phyloP scores from a whole-genome alignment of 2,329 filamentous ascomycete species.

The Clarireedia homoeocarpa region DNA sequence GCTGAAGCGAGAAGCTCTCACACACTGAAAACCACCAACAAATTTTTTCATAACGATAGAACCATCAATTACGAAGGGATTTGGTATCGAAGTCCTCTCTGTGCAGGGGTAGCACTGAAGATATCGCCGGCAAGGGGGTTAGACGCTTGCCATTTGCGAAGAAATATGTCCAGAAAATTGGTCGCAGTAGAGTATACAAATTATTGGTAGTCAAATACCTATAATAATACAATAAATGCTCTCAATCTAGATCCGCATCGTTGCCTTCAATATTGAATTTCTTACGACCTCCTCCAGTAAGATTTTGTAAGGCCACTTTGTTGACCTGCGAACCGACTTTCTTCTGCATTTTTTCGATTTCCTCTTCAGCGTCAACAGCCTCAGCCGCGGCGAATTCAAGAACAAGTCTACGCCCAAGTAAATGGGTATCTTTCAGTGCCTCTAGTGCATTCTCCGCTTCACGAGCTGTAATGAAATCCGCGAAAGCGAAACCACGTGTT shows the following conservation, averaged over 20 bases:
- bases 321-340: conserved; percentile 88
- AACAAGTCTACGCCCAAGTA: conserved; percentile 82
- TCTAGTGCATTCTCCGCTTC: conserved; percentile 89
- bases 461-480: conserved; percentile 83
- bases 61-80: conserved; percentile 2
- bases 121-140: conserved; percentile 9
- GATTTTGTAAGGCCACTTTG: conserved; percentile 82
- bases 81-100: not conserved
- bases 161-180: conserved; percentile 7
- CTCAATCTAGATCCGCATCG: conserved; percentile 44
- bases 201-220: conserved; percentile 13
- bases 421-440: conserved; percentile 84
- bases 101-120: conserved; percentile 5
- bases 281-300: conserved; percentile 74
- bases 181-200: conserved; percentile 7
- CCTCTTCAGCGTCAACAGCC: conserved; percentile 83
- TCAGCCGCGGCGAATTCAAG: conserved; percentile 89
- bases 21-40: not conserved
- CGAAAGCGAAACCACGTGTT: conserved; percentile 91
- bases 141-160: conserved; percentile 9
- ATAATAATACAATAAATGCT: conserved; percentile 11
- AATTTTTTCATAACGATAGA: not conserved
- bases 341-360: conserved; percentile 94
- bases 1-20: not conserved
- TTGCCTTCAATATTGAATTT: conserved; percentile 80